A percentile compares a stretch with the other conserved stretches of the same genome.
These are phyloP conservation scores for Bassia scoparia DNA, from an alignment of 148 eudicot species.

Conservation along the genomic window DNA sequence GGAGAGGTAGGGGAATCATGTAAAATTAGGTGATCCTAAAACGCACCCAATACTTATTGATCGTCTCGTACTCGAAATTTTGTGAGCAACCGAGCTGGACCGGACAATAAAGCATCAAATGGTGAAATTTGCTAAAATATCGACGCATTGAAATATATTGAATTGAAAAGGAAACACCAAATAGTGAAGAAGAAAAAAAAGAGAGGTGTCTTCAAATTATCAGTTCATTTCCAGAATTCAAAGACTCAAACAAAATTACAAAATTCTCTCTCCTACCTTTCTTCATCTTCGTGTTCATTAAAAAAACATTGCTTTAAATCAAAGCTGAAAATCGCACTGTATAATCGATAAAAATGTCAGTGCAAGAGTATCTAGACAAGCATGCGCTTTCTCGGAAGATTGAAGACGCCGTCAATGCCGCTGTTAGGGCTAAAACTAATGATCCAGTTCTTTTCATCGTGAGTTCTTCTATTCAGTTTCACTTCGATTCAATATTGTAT, in stretches of 20 bases:
- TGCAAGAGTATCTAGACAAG: conserved; percentile 88
- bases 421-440: conserved; percentile 85
- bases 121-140: too few species aligned
- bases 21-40: too few species aligned
- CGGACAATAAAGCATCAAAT: too few species aligned
- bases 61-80: too few species aligned
- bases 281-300: not conserved
- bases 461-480: conserved; percentile 19
- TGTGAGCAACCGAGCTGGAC: too few species aligned
- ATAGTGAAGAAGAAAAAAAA: too few species aligned
- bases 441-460: conserved; percentile 97
- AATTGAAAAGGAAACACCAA: too few species aligned
- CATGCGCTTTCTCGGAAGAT: conserved; percentile 87
- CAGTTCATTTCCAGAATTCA: not conserved
- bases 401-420: conserved; percentile 97
- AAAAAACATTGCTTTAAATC: conserved; percentile 8
- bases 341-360: conserved; percentile 61
- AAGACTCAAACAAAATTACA: not conserved
- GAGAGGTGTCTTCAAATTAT: too few species aligned
- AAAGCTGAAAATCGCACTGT: not conserved
- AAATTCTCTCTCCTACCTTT: conserved; percentile 7
- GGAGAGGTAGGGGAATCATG: too few species aligned
- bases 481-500: not conserved
- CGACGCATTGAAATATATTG: too few species aligned
- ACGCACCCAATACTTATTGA: too few species aligned